Percentiles rank a stretch among this genome's conserved stretches.
Conservation (phyloP, 192 early-diverging fungal species). For the Entophlyctis luteolus region DNA sequence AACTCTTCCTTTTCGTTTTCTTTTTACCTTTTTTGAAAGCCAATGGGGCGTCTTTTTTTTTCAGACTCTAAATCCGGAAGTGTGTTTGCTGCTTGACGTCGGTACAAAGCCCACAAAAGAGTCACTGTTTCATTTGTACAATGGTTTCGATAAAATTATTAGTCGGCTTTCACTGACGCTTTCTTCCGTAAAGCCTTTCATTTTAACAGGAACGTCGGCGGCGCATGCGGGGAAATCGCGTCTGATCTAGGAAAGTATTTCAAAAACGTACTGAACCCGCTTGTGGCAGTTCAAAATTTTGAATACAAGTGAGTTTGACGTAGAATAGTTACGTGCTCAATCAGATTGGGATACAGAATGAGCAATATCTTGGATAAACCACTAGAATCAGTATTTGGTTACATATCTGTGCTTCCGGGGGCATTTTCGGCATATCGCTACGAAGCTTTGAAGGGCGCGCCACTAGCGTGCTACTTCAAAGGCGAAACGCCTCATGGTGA, state of each 20-base stretch:
- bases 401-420: slow-evolving; percentile 90
- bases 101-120: slow-evolving; percentile 66
- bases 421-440: slow-evolving; percentile 81
- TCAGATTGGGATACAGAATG: slow-evolving; percentile 57
- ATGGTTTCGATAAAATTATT: slow-evolving; percentile 17
- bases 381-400: slow-evolving; percentile 85
- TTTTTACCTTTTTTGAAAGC: neutral
- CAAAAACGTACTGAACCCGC: slow-evolving; percentile 63
- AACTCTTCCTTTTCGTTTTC: too few species aligned
- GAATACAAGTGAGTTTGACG: slow-evolving; percentile 58
- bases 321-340: slow-evolving; percentile 17
- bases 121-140: slow-evolving; percentile 51
- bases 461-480: slow-evolving; percentile 71
- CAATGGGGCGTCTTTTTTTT: neutral
- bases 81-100: slow-evolving; percentile 70
- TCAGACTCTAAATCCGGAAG: slow-evolving; percentile 54
- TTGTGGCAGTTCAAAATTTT: slow-evolving; percentile 79
- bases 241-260: slow-evolving; percentile 56
- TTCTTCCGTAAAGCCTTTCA: slow-evolving; percentile 50
- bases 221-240: slow-evolving; percentile 76
- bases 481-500: slow-evolving; percentile 61
- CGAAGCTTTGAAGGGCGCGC: slow-evolving; percentile 62
- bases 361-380: slow-evolving; percentile 78
- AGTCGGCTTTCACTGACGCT: neutral
- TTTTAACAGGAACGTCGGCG: slow-evolving; percentile 62